phyloP scores from a whole-genome alignment of 345 rosid genomes.

The Pelargonium nanum region DNA sequence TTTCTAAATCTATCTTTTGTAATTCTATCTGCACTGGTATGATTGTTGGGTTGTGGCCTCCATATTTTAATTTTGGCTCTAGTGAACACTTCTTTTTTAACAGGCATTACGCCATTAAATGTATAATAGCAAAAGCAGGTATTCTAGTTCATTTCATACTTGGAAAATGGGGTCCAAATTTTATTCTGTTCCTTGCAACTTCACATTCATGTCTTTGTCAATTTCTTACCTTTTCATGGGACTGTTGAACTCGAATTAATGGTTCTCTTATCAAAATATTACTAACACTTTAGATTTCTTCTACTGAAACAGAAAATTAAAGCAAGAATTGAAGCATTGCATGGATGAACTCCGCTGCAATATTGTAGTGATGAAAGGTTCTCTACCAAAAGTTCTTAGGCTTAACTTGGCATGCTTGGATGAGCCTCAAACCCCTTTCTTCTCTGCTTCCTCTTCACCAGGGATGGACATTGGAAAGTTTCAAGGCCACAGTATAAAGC shows the following conservation, averaged over 20 bases:
- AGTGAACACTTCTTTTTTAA: too few relatives aligned
- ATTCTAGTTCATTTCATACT: too few relatives aligned
- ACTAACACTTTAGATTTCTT: constrained; percentile 5
- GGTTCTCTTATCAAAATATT: not conserved
- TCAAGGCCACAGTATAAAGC: constrained; percentile 31
- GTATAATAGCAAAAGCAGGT: too few relatives aligned
- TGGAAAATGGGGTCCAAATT: too few relatives aligned
- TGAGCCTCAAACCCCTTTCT: constrained; percentile 48
- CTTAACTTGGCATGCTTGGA: constrained; percentile 40
- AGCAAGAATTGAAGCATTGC: constrained; percentile 55
- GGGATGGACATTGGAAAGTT: constrained; percentile 17
- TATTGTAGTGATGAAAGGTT: constrained; percentile 48
- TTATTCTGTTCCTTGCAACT: too few relatives aligned
- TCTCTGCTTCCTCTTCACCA: constrained; percentile 49
- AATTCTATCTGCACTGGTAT: too few relatives aligned
- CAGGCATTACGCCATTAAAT: too few relatives aligned
- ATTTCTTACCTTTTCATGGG: constrained; percentile 1
- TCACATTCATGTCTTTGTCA: not conserved
- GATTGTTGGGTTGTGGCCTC: too few relatives aligned
- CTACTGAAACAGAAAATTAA: constrained; percentile 44
- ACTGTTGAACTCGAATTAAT: not conserved
- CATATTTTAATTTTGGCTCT: too few relatives aligned
- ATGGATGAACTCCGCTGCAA: constrained; percentile 61
- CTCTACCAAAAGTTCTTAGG: constrained; percentile 55
- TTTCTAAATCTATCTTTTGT: too few relatives aligned